phyloP scores from a whole-genome alignment of 2,329 filamentous ascomycete species.

The Didymella pomorum region DNA sequence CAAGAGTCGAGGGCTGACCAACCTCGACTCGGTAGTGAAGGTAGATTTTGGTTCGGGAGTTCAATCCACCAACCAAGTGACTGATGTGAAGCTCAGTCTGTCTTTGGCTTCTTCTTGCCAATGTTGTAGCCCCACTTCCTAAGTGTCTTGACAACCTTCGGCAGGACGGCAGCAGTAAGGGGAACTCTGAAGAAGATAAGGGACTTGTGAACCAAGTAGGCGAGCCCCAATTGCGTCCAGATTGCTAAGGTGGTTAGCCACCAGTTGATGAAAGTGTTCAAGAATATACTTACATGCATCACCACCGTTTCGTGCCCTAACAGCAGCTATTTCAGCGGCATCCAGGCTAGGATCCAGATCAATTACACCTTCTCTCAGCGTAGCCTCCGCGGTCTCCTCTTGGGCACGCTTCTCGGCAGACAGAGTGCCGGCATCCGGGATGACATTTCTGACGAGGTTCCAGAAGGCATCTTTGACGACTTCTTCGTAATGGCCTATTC shows the following conservation, averaged over 20 bases:
- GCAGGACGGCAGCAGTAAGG: constrained; percentile 85
- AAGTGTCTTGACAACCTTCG: constrained; percentile 90
- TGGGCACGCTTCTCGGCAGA: constrained; percentile 52
- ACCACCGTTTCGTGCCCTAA: constrained; percentile 64
- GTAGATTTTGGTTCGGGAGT: background rate
- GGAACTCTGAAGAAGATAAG: constrained; percentile 97
- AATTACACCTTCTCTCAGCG: constrained; percentile 35
- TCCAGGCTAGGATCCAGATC: constrained; percentile 26
- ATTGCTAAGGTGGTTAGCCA: constrained; percentile 58
- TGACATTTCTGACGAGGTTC: constrained; percentile 67
- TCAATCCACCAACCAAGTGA: background rate
- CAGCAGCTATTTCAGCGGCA: constrained; percentile 70
- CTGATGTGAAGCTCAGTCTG: constrained; percentile 3
- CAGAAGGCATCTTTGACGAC: constrained; percentile 68
- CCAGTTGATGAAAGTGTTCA: background rate
- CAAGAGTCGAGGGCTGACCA: background rate
- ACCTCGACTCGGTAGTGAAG: constrained; percentile 1
- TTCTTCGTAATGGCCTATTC: constrained; percentile 78
- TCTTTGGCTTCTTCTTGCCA: constrained; percentile 71
- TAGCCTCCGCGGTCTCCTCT: constrained; percentile 42
- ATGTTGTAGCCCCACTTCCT: constrained; percentile 94
- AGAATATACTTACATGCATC: constrained; percentile 71
- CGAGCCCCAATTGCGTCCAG: constrained; percentile 88
- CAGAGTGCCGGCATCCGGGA: constrained; percentile 63
- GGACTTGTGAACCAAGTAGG: constrained; percentile 97